Conservation (phyloP, 1,139 yeast species). For the Diutina neorugosa region DNA sequence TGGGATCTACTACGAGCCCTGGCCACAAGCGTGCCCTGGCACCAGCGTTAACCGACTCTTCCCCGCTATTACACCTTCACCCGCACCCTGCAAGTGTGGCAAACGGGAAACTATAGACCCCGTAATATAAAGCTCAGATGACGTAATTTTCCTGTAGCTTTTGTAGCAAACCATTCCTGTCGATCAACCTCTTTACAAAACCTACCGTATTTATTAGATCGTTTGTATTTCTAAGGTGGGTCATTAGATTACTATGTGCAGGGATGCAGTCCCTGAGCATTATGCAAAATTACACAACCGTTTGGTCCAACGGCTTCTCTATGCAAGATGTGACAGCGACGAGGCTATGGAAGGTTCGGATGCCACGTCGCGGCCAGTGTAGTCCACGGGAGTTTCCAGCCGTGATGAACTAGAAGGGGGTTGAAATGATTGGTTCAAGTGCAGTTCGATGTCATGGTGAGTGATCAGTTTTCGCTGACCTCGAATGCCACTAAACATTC, state of each 20-base stretch:
- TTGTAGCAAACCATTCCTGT: too few species aligned
- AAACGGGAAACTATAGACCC: too few species aligned
- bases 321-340: neutral
- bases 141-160: too few species aligned
- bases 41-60: neutral
- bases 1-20: neutral
- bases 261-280: neutral
- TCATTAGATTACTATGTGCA: neutral
- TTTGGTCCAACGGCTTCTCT: neutral
- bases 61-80: neutral
- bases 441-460: slow-evolving; percentile 3
- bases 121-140: too few species aligned
- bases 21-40: neutral
- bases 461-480: neutral
- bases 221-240: neutral
- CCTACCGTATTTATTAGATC: neutral
- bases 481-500: neutral
- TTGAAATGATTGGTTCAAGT: neutral
- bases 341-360: neutral
- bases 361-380: neutral
- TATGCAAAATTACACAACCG: neutral
- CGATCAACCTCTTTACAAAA: too few species aligned
- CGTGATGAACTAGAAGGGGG: neutral
- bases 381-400: neutral
- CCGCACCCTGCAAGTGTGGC: too few species aligned